A percentile compares a stretch with the other conserved stretches of the same genome.
Evolutionary conservation across 2,329 filamentous ascomycete species (phyloP).

Genomic region (Talaromyces sp.): DNA sequence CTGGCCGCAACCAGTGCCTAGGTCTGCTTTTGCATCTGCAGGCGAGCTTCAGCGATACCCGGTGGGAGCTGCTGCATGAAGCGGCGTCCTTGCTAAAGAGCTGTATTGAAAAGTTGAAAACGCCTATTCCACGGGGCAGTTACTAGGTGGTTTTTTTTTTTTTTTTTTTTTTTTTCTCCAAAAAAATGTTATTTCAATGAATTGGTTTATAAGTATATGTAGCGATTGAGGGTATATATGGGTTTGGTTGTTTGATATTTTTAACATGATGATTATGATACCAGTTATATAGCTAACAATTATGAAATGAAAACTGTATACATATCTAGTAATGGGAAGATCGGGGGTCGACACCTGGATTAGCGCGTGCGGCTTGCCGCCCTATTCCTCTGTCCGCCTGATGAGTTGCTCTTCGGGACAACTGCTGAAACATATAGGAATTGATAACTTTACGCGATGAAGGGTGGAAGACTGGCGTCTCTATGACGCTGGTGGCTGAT

Average conservation of each 20-base stretch:
- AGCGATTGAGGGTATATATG: background rate
- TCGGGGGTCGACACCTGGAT: too few relatives aligned
- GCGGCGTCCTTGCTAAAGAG: slow-evolving; percentile 74
- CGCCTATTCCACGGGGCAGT: background rate
- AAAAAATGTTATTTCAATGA: background rate
- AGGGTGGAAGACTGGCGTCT: too few relatives aligned
- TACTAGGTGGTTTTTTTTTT: background rate
- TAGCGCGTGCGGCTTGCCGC: too few relatives aligned
- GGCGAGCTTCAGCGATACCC: slow-evolving; percentile 72
- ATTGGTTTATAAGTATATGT: background rate
- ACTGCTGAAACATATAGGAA: too few relatives aligned
- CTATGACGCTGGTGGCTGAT: too few relatives aligned
- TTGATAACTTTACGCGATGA: too few relatives aligned
- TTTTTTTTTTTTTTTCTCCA: background rate
- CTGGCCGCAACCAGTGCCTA: slow-evolving; percentile 75
- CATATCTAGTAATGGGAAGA: too few relatives aligned
- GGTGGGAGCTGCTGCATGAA: slow-evolving; percentile 90
- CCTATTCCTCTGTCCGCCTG: too few relatives aligned
- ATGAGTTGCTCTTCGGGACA: too few relatives aligned
- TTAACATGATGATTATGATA: background rate
- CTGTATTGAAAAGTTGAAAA: slow-evolving; percentile 61
- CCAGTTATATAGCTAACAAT: background rate
- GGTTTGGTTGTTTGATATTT: background rate
- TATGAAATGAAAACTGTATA: background rate
- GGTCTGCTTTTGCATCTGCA: slow-evolving; percentile 76